Evolutionary conservation across 2,329 filamentous ascomycete genomes (phyloP).

Genomic region (Trichoderma oligosporum): DNA sequence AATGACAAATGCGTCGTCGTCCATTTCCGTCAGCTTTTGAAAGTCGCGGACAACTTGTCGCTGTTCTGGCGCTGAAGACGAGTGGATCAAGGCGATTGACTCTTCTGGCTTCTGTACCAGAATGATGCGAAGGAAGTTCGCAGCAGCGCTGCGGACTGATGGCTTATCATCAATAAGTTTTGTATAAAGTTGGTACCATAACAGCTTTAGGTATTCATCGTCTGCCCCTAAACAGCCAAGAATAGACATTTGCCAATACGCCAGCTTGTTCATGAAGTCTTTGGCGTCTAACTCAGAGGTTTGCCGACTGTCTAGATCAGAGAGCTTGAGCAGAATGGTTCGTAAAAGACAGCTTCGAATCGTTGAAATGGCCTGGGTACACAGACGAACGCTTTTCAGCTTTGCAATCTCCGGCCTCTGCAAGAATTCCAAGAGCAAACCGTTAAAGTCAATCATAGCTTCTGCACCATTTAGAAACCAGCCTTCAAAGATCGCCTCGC

Average conservation of each 20-base stretch:
- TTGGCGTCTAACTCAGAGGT: slow-evolving; percentile 59
- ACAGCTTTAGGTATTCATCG: slow-evolving; percentile 74
- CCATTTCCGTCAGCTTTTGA: slow-evolving; percentile 77
- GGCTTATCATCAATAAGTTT: slow-evolving; percentile 72
- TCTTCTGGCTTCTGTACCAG: slow-evolving; percentile 90
- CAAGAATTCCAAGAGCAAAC: slow-evolving; percentile 80
- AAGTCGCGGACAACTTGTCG: slow-evolving; percentile 71
- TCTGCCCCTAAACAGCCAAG: slow-evolving; percentile 73
- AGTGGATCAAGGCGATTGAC: slow-evolving; percentile 67
- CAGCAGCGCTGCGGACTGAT: slow-evolving; percentile 68
- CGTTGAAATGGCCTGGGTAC: slow-evolving; percentile 72
- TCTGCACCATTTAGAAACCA: slow-evolving; percentile 92
- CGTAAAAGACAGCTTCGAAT: slow-evolving; percentile 76
- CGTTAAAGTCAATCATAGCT: slow-evolving; percentile 78
- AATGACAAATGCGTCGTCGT: slow-evolving; percentile 79
- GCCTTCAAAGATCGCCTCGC: slow-evolving; percentile 89
- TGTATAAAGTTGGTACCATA: slow-evolving; percentile 90
- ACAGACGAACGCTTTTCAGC: slow-evolving; percentile 86
- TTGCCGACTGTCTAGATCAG: slow-evolving; percentile 69
- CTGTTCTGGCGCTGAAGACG: slow-evolving; percentile 67
- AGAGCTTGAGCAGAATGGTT: slow-evolving; percentile 74
- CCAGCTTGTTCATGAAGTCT: slow-evolving; percentile 75
- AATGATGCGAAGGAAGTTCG: slow-evolving; percentile 84
- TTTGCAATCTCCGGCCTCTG: slow-evolving; percentile 77
- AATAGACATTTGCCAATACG: slow-evolving; percentile 94